phyloP scores from a whole-genome alignment of 371 early-diverging fungal species.

The Lichtheimia hyalospora region DNA sequence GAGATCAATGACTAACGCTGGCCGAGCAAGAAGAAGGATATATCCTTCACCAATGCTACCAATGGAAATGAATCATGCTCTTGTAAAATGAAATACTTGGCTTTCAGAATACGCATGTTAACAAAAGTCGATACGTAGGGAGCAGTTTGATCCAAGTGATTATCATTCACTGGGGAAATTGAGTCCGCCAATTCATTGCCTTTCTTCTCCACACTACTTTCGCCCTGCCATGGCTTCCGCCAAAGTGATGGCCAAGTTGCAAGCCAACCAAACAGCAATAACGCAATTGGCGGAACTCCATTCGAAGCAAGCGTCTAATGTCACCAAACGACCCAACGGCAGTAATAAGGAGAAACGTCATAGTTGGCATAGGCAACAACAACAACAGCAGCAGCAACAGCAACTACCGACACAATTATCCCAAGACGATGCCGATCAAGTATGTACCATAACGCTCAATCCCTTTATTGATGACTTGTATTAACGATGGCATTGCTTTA shows the following conservation, averaged over 20 bases:
- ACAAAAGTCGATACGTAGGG: too few species aligned
- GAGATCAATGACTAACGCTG: too few species aligned
- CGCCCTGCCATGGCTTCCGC: slow-evolving; percentile 37
- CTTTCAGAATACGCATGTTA: too few species aligned
- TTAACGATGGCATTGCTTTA: neutral
- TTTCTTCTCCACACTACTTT: slow-evolving; percentile 3
- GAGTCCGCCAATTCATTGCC: neutral
- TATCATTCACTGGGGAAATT: too few species aligned
- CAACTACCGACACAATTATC: neutral
- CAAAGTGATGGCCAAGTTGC: slow-evolving; percentile 43
- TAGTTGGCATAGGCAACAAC: slow-evolving; percentile 10
- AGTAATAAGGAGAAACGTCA: slow-evolving; percentile 11
- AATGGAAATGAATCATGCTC: too few species aligned
- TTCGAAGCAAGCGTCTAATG: slow-evolving; percentile 37
- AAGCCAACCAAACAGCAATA: slow-evolving; percentile 40
- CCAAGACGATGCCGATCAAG: slow-evolving; percentile 7
- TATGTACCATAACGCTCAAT: neutral
- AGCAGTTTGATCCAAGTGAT: too few species aligned
- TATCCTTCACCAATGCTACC: too few species aligned
- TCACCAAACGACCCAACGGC: slow-evolving; percentile 9
- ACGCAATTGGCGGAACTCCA: slow-evolving; percentile 44
- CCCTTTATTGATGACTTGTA: neutral
- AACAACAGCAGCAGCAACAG: slow-evolving; percentile 8
- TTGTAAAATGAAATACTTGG: too few species aligned
- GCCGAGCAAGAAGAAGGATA: too few species aligned